phyloP scores from a whole-genome alignment of 768 basidiomycete species.

The Mrakia hoshinonis region DNA sequence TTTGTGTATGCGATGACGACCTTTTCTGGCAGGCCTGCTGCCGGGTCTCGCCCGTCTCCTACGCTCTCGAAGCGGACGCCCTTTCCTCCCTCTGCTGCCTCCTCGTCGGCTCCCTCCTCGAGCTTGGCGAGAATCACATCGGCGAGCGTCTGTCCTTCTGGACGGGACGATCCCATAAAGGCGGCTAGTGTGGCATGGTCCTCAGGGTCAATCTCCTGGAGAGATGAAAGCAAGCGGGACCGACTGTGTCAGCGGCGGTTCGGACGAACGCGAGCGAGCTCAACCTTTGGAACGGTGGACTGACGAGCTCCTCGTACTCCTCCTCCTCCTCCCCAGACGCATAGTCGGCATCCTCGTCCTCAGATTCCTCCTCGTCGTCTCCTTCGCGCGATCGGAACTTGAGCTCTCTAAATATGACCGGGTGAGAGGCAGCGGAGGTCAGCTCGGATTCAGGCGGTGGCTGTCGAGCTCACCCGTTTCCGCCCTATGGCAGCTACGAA shows the following conservation, averaged over 20 bases:
- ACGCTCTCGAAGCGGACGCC: conserved; percentile 31
- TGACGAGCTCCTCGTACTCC: conserved; percentile 46
- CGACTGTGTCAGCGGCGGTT: too few relatives aligned
- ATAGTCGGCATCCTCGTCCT: conserved; percentile 47
- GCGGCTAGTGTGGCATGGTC: conserved; percentile 80
- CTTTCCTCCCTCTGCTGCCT: conserved; percentile 22
- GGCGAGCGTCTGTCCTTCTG: conserved; percentile 56
- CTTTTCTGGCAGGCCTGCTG: conserved; percentile 60
- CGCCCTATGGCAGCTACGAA: background rate
- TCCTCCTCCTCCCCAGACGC: conserved; percentile 38
- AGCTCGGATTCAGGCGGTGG: background rate
- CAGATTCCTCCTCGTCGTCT: conserved; percentile 49
- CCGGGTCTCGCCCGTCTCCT: conserved; percentile 56
- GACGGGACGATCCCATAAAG: conserved; percentile 44
- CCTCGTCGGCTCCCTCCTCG: conserved; percentile 53
- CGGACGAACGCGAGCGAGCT: too few relatives aligned
- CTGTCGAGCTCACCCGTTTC: background rate
- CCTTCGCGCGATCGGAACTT: conserved; percentile 10
- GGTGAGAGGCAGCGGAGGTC: background rate
- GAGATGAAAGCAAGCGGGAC: background rate
- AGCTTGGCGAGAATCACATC: conserved; percentile 96
- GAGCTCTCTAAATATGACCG: background rate
- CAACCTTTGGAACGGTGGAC: conserved; percentile 28
- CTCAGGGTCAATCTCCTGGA: conserved; percentile 68
- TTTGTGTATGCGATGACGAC: conserved; percentile 89